phyloP scores from a whole-genome alignment of 257 asterid species.

The Primulina huaijiensis region DNA sequence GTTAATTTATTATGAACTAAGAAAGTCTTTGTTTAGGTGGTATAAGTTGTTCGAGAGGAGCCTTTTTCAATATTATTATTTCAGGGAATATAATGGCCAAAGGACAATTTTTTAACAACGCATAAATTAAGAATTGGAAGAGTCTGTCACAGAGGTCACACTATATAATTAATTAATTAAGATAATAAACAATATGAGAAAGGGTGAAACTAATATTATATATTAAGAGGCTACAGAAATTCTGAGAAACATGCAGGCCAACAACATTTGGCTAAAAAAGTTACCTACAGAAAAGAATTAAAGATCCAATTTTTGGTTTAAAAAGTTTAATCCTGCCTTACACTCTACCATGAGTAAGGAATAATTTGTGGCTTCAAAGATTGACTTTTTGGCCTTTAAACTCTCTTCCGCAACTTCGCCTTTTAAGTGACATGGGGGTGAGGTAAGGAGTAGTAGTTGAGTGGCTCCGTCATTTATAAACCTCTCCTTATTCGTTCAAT shows the following conservation, averaged over 20 bases:
- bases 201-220: too few relatives aligned
- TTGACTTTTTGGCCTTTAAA: too few relatives aligned
- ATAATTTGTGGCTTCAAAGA: too few relatives aligned
- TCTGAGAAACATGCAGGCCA: not conserved
- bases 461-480: too few relatives aligned
- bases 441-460: too few relatives aligned
- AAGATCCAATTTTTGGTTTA: not conserved
- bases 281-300: not conserved
- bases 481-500: too few relatives aligned
- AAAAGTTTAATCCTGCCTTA: not conserved
- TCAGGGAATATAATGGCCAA: constrained; percentile 46
- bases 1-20: constrained; percentile 24
- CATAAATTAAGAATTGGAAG: constrained; percentile 17
- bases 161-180: constrained; percentile 26
- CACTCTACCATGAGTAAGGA: too few relatives aligned
- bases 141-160: constrained; percentile 51
- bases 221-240: too few relatives aligned
- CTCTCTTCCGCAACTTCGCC: too few relatives aligned
- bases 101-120: constrained; percentile 19
- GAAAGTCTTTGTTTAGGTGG: constrained; percentile 58
- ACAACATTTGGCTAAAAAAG: too few relatives aligned
- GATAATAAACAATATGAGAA: too few relatives aligned
- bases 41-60: constrained; percentile 32
- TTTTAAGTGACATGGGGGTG: too few relatives aligned
- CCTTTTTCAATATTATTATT: constrained; percentile 32